A percentile compares a stretch with the other conserved stretches of the same genome.
phyloP scores from a whole-genome alignment of 192 early-diverging fungal species.

The Gorgonomyces haynaldii region DNA sequence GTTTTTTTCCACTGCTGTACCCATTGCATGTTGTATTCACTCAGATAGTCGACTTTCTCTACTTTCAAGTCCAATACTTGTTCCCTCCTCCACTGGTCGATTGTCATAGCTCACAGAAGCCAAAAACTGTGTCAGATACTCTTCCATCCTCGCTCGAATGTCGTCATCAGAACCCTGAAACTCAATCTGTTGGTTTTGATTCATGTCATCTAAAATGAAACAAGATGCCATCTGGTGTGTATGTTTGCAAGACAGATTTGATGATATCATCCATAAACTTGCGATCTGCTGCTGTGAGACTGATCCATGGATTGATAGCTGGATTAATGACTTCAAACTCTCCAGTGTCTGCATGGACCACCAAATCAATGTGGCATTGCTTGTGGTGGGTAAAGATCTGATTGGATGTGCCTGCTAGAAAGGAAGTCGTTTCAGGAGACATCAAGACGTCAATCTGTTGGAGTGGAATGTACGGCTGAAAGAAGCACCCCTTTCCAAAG shows the following conservation, averaged over 20 bases:
- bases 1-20: conserved; percentile 57
- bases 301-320: conserved; percentile 35
- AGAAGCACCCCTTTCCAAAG: conserved; percentile 46
- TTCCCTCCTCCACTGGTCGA: conserved; percentile 10
- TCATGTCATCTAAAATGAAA: conserved; percentile 29
- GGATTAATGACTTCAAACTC: conserved; percentile 60
- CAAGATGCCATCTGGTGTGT: conserved; percentile 37
- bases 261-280: conserved; percentile 70
- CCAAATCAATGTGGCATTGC: conserved; percentile 54
- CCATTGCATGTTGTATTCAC: conserved; percentile 54
- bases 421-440: conserved; percentile 50
- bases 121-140: conserved; percentile 56
- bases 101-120: conserved; percentile 22
- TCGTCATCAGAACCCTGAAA: conserved; percentile 71
- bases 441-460: conserved; percentile 73
- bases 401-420: conserved; percentile 68
- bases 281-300: conserved; percentile 56
- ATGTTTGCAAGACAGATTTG: conserved; percentile 48
- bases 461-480: conserved; percentile 71
- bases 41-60: conserved; percentile 39
- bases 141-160: conserved; percentile 61
- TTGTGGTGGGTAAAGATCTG: conserved; percentile 69
- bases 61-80: neutral
- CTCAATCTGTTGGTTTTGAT: conserved; percentile 44
- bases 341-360: conserved; percentile 64